Evolutionary conservation across 2,329 filamentous ascomycete species (phyloP), one percentile per base, ranked within the genome.

Genomic region (Exophiala xenobiotica): DNA sequence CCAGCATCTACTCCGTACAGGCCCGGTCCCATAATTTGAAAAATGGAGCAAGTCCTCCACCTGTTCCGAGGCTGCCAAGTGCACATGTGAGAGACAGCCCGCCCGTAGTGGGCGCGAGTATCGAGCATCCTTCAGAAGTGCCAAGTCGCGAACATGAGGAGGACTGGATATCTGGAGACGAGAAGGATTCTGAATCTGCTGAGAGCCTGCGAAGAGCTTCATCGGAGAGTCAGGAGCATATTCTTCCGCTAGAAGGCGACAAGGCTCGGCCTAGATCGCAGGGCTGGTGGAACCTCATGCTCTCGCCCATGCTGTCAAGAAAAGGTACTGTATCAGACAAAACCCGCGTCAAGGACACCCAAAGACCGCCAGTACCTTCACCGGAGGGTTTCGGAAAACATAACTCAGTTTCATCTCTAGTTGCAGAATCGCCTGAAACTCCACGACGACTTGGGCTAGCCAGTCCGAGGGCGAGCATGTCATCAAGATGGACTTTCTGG

Each of bases 241-340:
- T 66, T 3, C 57, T 69, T 60, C 27, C 62, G 61, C 6, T 60
- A 12, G 52, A 53, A 12, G 19, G 24, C 11, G 52, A 60, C n/a
- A 56, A 11, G 3, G 68, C 63, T 33, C 65, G 70, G 40, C 74
- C 66, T 23, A 63, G 68, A 20, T 77, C 74, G 0, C 71, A 75
- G 50, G 74, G 74, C 14, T 77, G 74, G 74, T 77, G 74, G 74
- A 77, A 70, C 22, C 67, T 71, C 39, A 63, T 76, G 18, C 66
- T 75, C 2, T 75, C 74, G 1, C 74, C 74, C 1, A 61, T 75
- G 4, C 53, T 75, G 19, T 65, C 67, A 23, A 65, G 68, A 31
- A 69, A 67, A 19, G 68, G 63, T 49, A 69, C 69, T 2, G 44
- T 67, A 64, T 65, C 47, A 60, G 62, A 41, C 65, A 64, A 52